Percentiles rank a stretch among this genome's conserved stretches.
Conservation (phyloP, 1,139 yeast species). For the Saccharomyces hybrid region DNA sequence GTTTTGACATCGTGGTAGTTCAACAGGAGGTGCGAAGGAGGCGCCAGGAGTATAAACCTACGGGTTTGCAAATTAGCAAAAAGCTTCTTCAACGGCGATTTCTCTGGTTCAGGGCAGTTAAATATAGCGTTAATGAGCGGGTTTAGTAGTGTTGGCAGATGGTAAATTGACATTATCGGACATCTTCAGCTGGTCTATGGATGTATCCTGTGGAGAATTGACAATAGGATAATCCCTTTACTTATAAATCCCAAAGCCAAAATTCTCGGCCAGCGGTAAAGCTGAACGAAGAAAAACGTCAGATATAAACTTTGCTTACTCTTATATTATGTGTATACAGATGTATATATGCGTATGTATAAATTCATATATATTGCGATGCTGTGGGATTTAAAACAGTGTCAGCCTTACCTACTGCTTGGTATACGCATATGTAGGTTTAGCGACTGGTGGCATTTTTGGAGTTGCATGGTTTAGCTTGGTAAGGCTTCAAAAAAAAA, state of each 20-base stretch:
- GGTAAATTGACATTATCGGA: constrained; percentile 27
- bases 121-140: constrained; percentile 63
- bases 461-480: no score
- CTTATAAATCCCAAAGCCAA: not conserved
- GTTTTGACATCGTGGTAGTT: constrained; percentile 47
- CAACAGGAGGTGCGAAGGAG: constrained; percentile 47
- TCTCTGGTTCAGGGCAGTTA: constrained; percentile 52
- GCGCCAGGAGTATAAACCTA: constrained; percentile 54
- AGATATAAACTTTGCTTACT: not conserved
- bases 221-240: not conserved
- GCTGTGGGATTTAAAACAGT: not conserved
- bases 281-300: not conserved
- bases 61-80: constrained; percentile 37
- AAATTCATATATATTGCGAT: not conserved
- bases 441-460: no score
- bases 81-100: constrained; percentile 45
- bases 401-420: no score
- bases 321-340: no score
- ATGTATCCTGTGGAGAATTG: not conserved
- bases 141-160: constrained; percentile 43
- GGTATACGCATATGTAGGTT: no score
- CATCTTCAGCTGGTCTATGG: not conserved
- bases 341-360: not conserved
- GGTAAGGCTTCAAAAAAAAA: no score
- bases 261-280: not conserved